Base-by-base conservation (phyloP, 1,139 yeast species). In the Magnusiomyces tetraspermus region DNA sequence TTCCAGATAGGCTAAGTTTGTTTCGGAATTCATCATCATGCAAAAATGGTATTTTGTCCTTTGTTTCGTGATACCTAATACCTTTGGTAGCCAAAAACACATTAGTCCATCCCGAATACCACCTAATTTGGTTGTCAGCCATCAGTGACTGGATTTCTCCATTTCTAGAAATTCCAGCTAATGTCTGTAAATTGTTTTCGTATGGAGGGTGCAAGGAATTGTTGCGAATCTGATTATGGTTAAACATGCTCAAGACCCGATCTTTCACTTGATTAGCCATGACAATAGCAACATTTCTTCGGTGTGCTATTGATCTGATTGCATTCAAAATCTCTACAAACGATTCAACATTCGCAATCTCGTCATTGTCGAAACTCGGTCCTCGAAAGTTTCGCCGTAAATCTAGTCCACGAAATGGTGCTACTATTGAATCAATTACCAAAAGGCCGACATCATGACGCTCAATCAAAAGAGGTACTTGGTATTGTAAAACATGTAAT, bases 201-300 rank as follows among this genome's bases (percentile, higher is more conserved):
- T 15, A 10, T 15, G 11, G 19, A 8, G 19, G 49, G 28, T 11
- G 22, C 43, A n/a, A 33, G 15, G 43, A 24, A 33, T 31, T 21
- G 13, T 46, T 21, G 19, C 19, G 21, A 6, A 11, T 31, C 8
- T 36, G 33, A 28, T 11, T 6, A 28, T 28, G 11, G 11, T 6
- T 8, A 28, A 28, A 28, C 33, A 11, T 8, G 33, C 33, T 46
- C 6, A 52, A 55, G 28, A 66, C 56, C 56, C 67, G 49, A 60
- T 85, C 92, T 49, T 87, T 76, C 0, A 90, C 89, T 67, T 90
- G 97, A 61, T 90, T 90, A 0, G 90, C 79, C 1, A 85, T 75
- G 0, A 88, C 80, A 0, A 90, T 67, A 0, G 95, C 87, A 10
- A 86, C 63, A 24, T 76, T 67, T 62, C 71, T 67, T 26, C 71